phyloP scores from a whole-genome alignment of 1,284 basidiomycete species.

The Cutaneotrichosporon dermatis region DNA sequence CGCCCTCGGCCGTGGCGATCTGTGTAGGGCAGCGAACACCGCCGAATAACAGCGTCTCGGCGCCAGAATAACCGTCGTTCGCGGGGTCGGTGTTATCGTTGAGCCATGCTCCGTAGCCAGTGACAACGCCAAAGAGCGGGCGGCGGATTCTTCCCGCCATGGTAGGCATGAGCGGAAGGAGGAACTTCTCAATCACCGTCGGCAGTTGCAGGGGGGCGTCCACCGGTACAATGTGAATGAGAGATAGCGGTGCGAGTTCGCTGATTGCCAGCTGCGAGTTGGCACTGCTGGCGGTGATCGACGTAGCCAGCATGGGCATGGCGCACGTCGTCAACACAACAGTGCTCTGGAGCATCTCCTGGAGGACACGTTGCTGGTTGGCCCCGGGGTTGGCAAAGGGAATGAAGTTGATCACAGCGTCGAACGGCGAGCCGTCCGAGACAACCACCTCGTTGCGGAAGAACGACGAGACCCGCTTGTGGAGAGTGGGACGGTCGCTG shows the following conservation, averaged over 20 bases:
- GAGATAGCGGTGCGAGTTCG: constrained; percentile 22
- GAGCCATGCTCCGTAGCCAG: constrained; percentile 23
- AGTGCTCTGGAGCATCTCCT: constrained; percentile 38
- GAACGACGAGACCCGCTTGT: constrained; percentile 10
- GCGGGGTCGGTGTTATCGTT: constrained; percentile 15
- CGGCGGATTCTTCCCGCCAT: constrained; percentile 15
- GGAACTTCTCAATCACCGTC: constrained; percentile 36
- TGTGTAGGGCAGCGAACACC: constrained; percentile 26
- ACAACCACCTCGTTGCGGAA: constrained; percentile 1
- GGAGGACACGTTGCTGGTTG: constrained; percentile 23
- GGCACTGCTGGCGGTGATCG: constrained; percentile 6
- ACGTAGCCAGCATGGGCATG: constrained; percentile 24
- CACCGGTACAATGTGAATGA: constrained; percentile 35
- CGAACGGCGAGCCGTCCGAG: constrained; percentile 23
- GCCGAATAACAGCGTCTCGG: constrained; percentile 35
- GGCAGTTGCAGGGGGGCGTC: constrained; percentile 29
- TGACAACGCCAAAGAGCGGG: constrained; percentile 24
- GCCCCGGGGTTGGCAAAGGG: constrained; percentile 16
- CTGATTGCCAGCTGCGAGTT: not conserved
- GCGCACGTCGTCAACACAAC: constrained; percentile 36
- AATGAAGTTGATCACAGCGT: constrained; percentile 41
- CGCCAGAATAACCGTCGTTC: constrained; percentile 16
- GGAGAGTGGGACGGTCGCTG: not conserved
- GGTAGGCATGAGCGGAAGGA: constrained; percentile 26
- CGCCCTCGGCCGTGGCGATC: not conserved